Percentiles rank a stretch among this genome's conserved stretches.
phyloP scores from a whole-genome alignment of 208 protist species.

The Leishmania guyanensis region DNA sequence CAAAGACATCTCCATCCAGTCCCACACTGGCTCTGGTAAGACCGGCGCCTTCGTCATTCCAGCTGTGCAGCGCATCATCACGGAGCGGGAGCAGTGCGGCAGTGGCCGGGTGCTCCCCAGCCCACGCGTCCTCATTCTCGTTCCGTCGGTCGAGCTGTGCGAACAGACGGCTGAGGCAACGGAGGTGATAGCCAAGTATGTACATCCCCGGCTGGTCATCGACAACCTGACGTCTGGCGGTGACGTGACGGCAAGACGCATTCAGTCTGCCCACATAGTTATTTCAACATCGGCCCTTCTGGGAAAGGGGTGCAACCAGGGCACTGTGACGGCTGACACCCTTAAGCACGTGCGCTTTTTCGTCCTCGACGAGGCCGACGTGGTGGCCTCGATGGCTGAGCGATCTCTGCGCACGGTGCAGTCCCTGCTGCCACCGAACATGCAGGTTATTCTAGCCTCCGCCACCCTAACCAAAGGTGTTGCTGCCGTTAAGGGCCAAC shows the following conservation, averaged over 20 bases:
- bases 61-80: slow-evolving; percentile 83
- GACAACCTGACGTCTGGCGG: slow-evolving; percentile 80
- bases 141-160: slow-evolving; percentile 96
- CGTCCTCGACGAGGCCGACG: slow-evolving; percentile 97
- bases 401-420: slow-evolving; percentile 89
- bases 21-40: slow-evolving; percentile 88
- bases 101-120: slow-evolving; percentile 33
- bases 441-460: slow-evolving; percentile 95
- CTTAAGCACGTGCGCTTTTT: slow-evolving; percentile 74
- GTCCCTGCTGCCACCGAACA: slow-evolving; percentile 72
- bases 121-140: slow-evolving; percentile 93
- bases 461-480: slow-evolving; percentile 95
- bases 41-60: slow-evolving; percentile 91
- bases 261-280: slow-evolving; percentile 82
- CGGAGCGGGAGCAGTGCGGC: slow-evolving; percentile 60
- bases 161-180: slow-evolving; percentile 92
- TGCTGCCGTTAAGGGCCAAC: slow-evolving; percentile 90
- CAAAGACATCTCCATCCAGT: slow-evolving; percentile 87
- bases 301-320: slow-evolving; percentile 59
- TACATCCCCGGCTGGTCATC: slow-evolving; percentile 78
- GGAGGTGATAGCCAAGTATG: slow-evolving; percentile 68
- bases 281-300: slow-evolving; percentile 85
- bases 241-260: slow-evolving; percentile 52
- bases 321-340: slow-evolving; percentile 56
- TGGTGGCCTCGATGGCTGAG: slow-evolving; percentile 95